phyloP scores from a whole-genome alignment of 140 eudicot genomes.

The Oenanthe javanica region DNA sequence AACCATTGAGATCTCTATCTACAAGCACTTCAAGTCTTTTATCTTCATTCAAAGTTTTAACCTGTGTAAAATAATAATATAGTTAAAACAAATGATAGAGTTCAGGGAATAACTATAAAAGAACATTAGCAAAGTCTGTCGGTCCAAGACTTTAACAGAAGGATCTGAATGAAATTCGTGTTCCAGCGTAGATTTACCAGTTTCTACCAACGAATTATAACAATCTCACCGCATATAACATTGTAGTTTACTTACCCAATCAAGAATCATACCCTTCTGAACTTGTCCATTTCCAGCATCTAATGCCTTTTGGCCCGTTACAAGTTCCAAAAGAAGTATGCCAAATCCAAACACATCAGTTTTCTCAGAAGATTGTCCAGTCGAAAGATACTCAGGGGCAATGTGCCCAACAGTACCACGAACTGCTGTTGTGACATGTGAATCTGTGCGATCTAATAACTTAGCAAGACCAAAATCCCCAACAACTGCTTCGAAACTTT shows the following conservation, averaged over 20 bases:
- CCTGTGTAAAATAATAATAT: slow-evolving; percentile 31
- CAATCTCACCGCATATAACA: neutral
- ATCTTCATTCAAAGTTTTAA: slow-evolving; percentile 52
- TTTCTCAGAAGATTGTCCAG: slow-evolving; percentile 97
- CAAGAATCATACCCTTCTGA: slow-evolving; percentile 92
- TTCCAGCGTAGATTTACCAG: neutral
- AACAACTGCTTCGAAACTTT: slow-evolving; percentile 88
- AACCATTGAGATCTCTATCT: slow-evolving; percentile 65
- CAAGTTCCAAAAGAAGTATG: slow-evolving; percentile 75
- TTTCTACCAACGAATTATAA: neutral
- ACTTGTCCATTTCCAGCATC: slow-evolving; percentile 76
- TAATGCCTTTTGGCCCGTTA: slow-evolving; percentile 78
- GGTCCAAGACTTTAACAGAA: neutral
- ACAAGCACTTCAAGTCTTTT: slow-evolving; percentile 58
- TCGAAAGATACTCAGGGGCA: slow-evolving; percentile 95
- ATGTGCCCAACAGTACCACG: slow-evolving; percentile 96
- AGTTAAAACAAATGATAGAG: neutral
- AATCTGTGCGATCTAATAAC: slow-evolving; percentile 71
- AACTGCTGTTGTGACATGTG: slow-evolving; percentile 96
- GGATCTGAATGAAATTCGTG: neutral
- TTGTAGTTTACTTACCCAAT: slow-evolving; percentile 44
- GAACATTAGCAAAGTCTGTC: neutral
- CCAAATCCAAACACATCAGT: slow-evolving; percentile 97
- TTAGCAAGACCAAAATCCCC: slow-evolving; percentile 99
- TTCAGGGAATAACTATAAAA: neutral